These are phyloP conservation scores for peach (Prunus persica) DNA, from an alignment of 306 rosid genomes.

Conservation along the genomic window DNA sequence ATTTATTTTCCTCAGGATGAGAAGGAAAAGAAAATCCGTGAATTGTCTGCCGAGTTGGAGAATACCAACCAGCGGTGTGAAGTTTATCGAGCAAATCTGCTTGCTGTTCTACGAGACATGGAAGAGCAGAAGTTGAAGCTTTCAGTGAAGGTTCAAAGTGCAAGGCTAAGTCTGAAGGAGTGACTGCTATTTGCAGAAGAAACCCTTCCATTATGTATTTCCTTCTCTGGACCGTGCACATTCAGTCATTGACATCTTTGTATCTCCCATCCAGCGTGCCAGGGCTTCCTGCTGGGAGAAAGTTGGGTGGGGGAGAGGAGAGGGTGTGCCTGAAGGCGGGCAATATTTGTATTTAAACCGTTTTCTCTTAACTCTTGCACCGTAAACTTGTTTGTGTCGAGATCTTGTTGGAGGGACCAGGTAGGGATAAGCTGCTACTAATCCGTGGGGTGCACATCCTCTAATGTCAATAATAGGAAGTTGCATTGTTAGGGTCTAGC, in stretches of 20 bases:
- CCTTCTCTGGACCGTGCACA: neutral
- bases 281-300: neutral
- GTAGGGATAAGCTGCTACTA: neutral
- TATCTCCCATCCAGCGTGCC: neutral
- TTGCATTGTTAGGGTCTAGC: neutral
- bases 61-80: constrained; percentile 74
- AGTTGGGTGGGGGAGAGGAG: neutral
- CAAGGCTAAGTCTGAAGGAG: constrained; percentile 86
- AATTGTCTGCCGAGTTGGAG: constrained; percentile 72
- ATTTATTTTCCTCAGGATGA: constrained; percentile 46
- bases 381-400: neutral
- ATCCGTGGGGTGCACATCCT: neutral
- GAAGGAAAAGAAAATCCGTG: constrained; percentile 70
- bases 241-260: neutral
- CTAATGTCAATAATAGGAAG: constrained; percentile 1
- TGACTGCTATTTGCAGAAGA: constrained; percentile 28
- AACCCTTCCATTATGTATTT: neutral
- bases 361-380: neutral
- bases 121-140: constrained; percentile 91
- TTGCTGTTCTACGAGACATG: constrained; percentile 86
- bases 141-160: constrained; percentile 92
- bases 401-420: neutral
- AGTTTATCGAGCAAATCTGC: constrained; percentile 77
- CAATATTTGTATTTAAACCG: constrained; percentile 5
- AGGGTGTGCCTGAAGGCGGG: neutral